Evolutionary conservation across 2,329 filamentous ascomycete species (phyloP).

Genomic region (Fusarium kyushuense): DNA sequence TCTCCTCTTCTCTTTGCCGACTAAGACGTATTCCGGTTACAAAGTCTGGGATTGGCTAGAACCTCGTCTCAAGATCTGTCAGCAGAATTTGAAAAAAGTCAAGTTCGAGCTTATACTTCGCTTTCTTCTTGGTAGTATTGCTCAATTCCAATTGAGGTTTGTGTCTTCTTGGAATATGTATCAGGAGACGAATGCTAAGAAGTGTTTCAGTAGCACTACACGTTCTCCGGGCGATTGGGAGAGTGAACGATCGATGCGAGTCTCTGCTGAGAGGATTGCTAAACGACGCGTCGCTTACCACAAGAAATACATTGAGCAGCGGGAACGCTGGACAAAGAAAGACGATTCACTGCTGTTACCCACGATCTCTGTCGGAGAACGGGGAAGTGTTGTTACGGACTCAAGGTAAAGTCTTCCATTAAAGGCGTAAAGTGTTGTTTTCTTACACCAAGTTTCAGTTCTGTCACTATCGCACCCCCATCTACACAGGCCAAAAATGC

Average conservation of each 20-base stretch:
- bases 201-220: neutral
- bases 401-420: neutral
- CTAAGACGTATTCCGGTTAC: neutral
- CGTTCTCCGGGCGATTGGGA: conserved; percentile 1
- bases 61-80: conserved; percentile 1
- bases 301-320: neutral
- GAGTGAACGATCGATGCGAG: neutral
- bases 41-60: conserved; percentile 1
- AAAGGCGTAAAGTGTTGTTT: rapidly evolving
- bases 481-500: neutral
- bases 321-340: rapidly evolving
- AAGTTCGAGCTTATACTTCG: conserved; percentile 18
- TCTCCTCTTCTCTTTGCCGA: neutral
- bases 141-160: conserved; percentile 3
- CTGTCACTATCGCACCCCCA: neutral
- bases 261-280: neutral
- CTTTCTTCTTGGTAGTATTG: conserved; percentile 9
- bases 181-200: rapidly evolving
- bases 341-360: rapidly evolving
- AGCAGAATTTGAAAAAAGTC: conserved; percentile 2
- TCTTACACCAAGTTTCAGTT: neutral
- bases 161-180: rapidly evolving
- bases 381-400: neutral
- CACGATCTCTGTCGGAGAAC: neutral
- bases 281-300: neutral